Base-by-base conservation (phyloP, 2,329 filamentous ascomycete genomes). In the Beauveria pseudobassiana region DNA sequence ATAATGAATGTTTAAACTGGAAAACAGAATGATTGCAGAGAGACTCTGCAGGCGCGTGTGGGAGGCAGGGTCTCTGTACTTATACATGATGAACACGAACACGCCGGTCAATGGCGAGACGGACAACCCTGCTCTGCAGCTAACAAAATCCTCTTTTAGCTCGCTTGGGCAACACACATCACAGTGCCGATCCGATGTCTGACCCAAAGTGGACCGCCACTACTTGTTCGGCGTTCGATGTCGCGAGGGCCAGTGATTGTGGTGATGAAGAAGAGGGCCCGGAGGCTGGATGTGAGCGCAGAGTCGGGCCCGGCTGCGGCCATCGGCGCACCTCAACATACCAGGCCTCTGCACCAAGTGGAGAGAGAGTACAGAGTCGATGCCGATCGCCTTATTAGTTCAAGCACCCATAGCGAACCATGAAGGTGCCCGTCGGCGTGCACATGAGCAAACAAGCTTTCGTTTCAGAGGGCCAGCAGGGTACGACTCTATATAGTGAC, bases 131-230 rank as follows among this genome's bases (percentile, higher is more conserved):
- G 49, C 34, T 49, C 42, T 49, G 20, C 16, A 30, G 40, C 42
- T 24, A 50, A 40, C 45, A 38, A 22, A 34, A 45, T 42, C 40
- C 57, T 59, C 38, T 26, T 38, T 49, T 52, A 45, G 40, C 49
- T 62, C 59, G 52, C 52, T 62, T 56, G 51, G 52, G 59, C 51
- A 28, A 28, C 22, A 28, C 50, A 48, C 22, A 28, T 42, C 24
- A 46, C 34, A 62, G 12, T 56, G 59, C 52, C 52, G 52, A 62
- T 62, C 59, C 59, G 59, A 62, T 62, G 59, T 62, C 59, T 51
- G 50, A 62, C 51, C 52, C 42, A 55, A 43, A 55, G 59, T 56
- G 51, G 59, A 45, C 16, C 52, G 28, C 3, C 43, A 20, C 26
- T 26, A 28, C 24, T n/a, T 18, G 20, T 59, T 59, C 40, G 57